phyloP scores from a whole-genome alignment of 1,284 basidiomycete species.

The Ceratobasidium sp. region DNA sequence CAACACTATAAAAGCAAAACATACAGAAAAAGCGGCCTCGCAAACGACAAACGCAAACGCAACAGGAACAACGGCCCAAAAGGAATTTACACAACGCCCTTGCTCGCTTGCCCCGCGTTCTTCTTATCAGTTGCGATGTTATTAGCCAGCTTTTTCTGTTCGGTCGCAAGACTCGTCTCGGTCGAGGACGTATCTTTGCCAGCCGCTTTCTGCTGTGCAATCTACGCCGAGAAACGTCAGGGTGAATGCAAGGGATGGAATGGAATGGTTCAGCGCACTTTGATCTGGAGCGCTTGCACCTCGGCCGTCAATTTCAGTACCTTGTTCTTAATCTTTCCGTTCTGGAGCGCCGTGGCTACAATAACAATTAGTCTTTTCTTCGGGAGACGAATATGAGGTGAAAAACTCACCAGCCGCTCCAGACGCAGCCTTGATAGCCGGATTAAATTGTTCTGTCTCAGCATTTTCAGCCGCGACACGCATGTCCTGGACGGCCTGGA shows the following conservation, averaged over 20 bases:
- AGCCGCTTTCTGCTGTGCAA: conserved; percentile 57
- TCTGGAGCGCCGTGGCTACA: conserved; percentile 57
- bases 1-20: not conserved
- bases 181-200: conserved; percentile 55
- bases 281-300: conserved; percentile 58
- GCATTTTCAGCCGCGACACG: conserved; percentile 60
- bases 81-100: conserved; percentile 33
- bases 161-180: conserved; percentile 53
- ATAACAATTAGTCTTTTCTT: not conserved
- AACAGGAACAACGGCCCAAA: not conserved
- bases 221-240: conserved; percentile 49
- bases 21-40: not conserved
- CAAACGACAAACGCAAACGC: not conserved
- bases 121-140: conserved; percentile 57
- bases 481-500: conserved; percentile 59
- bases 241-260: not conserved
- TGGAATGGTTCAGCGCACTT: conserved; percentile 50
- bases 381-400: not conserved
- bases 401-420: conserved; percentile 54
- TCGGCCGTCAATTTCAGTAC: conserved; percentile 63
- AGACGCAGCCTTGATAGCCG: conserved; percentile 58
- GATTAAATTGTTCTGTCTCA: conserved; percentile 61
- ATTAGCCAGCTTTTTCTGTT: conserved; percentile 56
- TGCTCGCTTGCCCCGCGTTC: conserved; percentile 52
- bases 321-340: conserved; percentile 66